A percentile compares a stretch with the other conserved stretches of the same genome.
phyloP scores from a whole-genome alignment of 2,329 filamentous ascomycete genomes.

The Fusarium proliferatum region DNA sequence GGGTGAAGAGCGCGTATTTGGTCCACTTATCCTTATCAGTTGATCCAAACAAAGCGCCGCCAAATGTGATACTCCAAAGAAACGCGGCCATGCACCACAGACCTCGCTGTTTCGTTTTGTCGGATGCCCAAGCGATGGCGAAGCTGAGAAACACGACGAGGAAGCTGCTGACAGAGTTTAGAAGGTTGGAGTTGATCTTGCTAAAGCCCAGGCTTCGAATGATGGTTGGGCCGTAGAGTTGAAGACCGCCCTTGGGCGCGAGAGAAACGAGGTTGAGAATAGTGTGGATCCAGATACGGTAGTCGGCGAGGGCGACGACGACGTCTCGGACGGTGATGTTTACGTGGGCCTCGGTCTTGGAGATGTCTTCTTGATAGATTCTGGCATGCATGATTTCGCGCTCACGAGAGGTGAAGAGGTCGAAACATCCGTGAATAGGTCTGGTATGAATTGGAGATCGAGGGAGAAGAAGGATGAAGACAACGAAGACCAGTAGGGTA shows the following conservation, averaged over 20 bases:
- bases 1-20: constrained; percentile 31
- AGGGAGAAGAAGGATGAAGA: constrained; percentile 29
- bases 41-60: constrained; percentile 20
- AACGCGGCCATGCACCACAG: constrained; percentile 35
- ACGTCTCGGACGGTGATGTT: constrained; percentile 10
- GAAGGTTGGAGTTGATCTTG: constrained; percentile 38
- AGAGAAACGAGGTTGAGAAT: constrained; percentile 36
- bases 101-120: constrained; percentile 34
- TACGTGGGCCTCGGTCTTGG: constrained; percentile 31
- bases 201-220: constrained; percentile 40
- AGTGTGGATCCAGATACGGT: constrained; percentile 35
- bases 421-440: constrained; percentile 31
- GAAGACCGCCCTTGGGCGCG: constrained; percentile 42
- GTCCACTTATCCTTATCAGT: constrained; percentile 26
- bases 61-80: constrained; percentile 39
- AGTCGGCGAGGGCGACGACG: constrained; percentile 10
- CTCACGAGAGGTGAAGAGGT: constrained; percentile 33
- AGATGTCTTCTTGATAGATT: constrained; percentile 32
- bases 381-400: constrained; percentile 31
- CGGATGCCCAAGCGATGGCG: constrained; percentile 29
- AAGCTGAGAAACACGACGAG: constrained; percentile 32
- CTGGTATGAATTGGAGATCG: constrained; percentile 23
- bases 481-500: constrained; percentile 29
- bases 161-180: constrained; percentile 38
- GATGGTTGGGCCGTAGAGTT: constrained; percentile 39